Base-by-base conservation (phyloP, 1,284 basidiomycete species). In the Porodaedalea pini region DNA sequence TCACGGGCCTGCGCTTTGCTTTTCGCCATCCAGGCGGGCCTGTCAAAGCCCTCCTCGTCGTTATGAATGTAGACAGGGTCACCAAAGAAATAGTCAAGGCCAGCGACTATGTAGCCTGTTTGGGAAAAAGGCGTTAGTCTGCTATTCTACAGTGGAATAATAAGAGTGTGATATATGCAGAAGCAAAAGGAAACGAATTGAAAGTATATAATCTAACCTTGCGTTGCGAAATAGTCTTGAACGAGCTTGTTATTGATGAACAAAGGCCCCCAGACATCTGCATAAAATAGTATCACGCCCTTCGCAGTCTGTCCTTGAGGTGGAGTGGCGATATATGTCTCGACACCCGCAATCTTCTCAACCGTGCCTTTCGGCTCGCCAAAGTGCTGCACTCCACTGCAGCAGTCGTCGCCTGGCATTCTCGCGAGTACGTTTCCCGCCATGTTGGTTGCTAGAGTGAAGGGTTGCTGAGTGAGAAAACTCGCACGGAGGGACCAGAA, bases 81-180 rank as follows among this genome's bases (percentile, higher is more conserved):
- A 4, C 82, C 82, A 59, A 81, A 74, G 66, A 83, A 80, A 64
- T 81, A 83, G 60, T 83, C 82, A 36, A 77, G 66, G 1, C 79
- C 81, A 7, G 81, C 67, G 1, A 83, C 80, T 45, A 71, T 68
- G 65, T 75, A 82, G 0, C 82, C 81, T 83, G 53, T 51, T 4
- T 11, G 44, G 2, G 40, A 5, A 53, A n/a, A 57, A 4, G 23
- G 3, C 5, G 7, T 40, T n/a, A 48, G 27, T n/a, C n/a, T n/a
- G n/a, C n/a, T n/a, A n/a, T n/a, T n/a, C n/a, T n/a, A n/a, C n/a
- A n/a, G n/a, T n/a, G n/a, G n/a, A n/a, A n/a, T n/a, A n/a, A n/a
- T n/a, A n/a, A n/a, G n/a, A n/a, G n/a, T n/a, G n/a, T n/a, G n/a
- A n/a, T n/a, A n/a, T n/a, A n/a, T n/a, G n/a, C n/a, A n/a, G n/a